Evolutionary conservation across 495 filamentous ascomycete species (phyloP), one percentile per base, ranked within the genome.

Genomic region (Penicillium soppii): DNA sequence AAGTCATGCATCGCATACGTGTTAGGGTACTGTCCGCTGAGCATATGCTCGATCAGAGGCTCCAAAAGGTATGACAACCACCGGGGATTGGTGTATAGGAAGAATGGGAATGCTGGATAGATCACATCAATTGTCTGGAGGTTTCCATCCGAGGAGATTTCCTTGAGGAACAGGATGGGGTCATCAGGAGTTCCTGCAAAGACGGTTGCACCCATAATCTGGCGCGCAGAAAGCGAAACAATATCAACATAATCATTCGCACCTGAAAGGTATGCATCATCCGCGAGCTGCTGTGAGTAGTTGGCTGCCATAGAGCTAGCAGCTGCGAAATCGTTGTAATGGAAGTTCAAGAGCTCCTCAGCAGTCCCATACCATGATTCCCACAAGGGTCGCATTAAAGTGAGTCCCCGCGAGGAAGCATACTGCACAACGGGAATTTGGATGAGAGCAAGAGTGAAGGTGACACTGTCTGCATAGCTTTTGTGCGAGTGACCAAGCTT

Each of bases 41-140:
- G 68, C 71, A 89, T 90, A 66, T 97, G 90, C 71, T 96, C 92
- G 30, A 97, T 80, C 33, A 96, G 68, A 1, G 92, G 92, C 66
- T 96, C 91, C 1, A 97, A 75, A 8, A 96, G 74, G 63, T 96
- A 95, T 6, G 88, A 90, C 55, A 95, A 72, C 92, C 92, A 97
- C 25, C 83, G 78, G 6, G 92, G 92, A 63, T 95, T 94, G 27
- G 91, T 95, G 60, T 97, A 97, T 33, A 96, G 58, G 75, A 96
- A 96, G 77, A 96, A 97, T 0, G 92, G 90, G 68, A 92, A 96
- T 1, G 91, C 78, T 0, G 92, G 92, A 78, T 95, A 97, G 60
- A 97, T 96, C 61, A 97, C 91, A 74, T 97, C 92, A 23, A 97
- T 91, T 1, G 92, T 97, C 59, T 97, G 91, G 71, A 86, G 88